These are phyloP conservation scores for Aspergillus pseudoviridinutans DNA, from an alignment of 2,329 filamentous ascomycete genomes.

Conservation along the genomic window DNA sequence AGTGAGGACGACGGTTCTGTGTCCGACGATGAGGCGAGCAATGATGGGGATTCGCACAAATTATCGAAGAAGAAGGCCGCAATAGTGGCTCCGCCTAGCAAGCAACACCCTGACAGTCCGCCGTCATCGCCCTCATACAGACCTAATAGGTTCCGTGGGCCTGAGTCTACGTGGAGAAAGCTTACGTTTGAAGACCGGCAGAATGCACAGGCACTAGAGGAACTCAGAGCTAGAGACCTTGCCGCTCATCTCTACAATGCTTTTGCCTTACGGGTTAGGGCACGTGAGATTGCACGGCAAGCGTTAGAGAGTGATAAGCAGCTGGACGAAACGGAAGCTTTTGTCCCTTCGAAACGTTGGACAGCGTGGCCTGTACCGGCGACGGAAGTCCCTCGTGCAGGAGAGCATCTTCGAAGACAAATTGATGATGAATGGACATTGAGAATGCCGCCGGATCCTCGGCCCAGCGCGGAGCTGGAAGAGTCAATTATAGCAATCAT, in stretches of 20 bases:
- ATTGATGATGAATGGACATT: slow-evolving; percentile 52
- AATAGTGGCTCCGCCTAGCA: not conserved
- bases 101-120: slow-evolving; percentile 1
- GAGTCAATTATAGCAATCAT: slow-evolving; percentile 67
- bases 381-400: slow-evolving; percentile 56
- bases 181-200: slow-evolving; percentile 84
- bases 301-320: slow-evolving; percentile 4
- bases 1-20: slow-evolving; percentile 15
- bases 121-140: slow-evolving; percentile 34
- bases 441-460: slow-evolving; percentile 40
- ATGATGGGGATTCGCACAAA: not conserved
- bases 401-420: slow-evolving; percentile 48
- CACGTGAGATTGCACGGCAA: slow-evolving; percentile 11
- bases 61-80: not conserved
- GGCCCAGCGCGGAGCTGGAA: slow-evolving; percentile 61
- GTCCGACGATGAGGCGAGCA: slow-evolving; percentile 6
- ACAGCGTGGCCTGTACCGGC: slow-evolving; percentile 77
- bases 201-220: slow-evolving; percentile 60
- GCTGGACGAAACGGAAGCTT: slow-evolving; percentile 19
- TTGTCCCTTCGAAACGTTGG: slow-evolving; percentile 59
- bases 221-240: slow-evolving; percentile 63
- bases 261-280: slow-evolving; percentile 60
- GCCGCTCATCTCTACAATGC: slow-evolving; percentile 75
- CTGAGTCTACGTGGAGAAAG: slow-evolving; percentile 68
- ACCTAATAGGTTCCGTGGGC: slow-evolving; percentile 70